phyloP scores from a whole-genome alignment of 768 basidiomycete genomes.

The Tricholoma bakamatsutake region DNA sequence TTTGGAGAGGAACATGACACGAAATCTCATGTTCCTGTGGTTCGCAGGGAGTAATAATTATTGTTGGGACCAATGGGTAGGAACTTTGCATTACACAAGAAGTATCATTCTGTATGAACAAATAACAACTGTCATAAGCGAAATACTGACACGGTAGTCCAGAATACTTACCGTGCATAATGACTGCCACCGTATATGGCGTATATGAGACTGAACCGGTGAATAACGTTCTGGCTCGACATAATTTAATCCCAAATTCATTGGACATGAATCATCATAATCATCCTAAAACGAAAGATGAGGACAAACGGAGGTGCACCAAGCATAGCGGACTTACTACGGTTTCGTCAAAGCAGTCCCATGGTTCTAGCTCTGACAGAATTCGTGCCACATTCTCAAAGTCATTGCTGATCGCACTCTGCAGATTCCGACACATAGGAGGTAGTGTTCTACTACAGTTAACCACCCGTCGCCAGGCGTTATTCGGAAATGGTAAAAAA shows the following conservation, averaged over 20 bases:
- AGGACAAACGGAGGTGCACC: background rate
- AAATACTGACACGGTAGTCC: background rate
- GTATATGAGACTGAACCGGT: conserved; percentile 3
- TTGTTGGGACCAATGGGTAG: conserved; percentile 38
- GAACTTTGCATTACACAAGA: conserved; percentile 25
- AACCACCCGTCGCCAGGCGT: conserved; percentile 23
- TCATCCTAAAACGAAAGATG: background rate
- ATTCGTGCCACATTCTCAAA: conserved; percentile 36
- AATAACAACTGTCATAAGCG: background rate
- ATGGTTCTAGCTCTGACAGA: conserved; percentile 34
- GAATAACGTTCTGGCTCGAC: background rate
- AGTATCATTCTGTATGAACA: conserved; percentile 3
- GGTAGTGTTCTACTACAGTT: conserved; percentile 23
- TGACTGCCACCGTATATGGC: conserved; percentile 19
- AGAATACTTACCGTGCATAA: conserved; percentile 13
- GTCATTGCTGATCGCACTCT: conserved; percentile 30
- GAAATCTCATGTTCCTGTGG: conserved; percentile 32
- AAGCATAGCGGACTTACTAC: conserved; percentile 14
- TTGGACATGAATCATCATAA: background rate
- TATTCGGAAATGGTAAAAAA: conserved; percentile 17
- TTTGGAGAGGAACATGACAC: conserved; percentile 48
- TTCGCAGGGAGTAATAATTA: conserved; percentile 45
- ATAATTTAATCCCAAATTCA: background rate
- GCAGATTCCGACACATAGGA: conserved; percentile 30
- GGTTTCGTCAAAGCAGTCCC: conserved; percentile 9